These are phyloP conservation scores for Flaveria trinervia DNA, from an alignment of 129 eudicot species.

Conservation along the genomic window DNA sequence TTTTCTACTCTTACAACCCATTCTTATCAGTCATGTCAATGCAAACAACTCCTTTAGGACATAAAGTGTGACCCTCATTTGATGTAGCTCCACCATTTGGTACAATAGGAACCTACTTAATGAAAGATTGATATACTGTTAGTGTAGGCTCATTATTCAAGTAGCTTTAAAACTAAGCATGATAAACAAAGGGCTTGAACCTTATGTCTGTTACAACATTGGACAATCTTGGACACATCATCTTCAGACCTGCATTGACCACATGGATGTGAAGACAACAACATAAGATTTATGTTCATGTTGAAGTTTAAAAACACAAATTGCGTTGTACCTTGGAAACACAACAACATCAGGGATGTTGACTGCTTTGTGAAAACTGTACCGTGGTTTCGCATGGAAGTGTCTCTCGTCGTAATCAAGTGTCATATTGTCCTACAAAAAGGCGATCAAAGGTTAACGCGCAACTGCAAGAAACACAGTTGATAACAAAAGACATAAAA, in stretches of 20 bases:
- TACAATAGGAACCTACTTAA: constrained; percentile 77
- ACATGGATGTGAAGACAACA: background rate
- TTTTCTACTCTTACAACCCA: too few species aligned
- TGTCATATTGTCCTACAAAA: constrained; percentile 68
- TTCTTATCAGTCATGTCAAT: too few species aligned
- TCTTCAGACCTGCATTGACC: constrained; percentile 75
- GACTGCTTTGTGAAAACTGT: constrained; percentile 93
- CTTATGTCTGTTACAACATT: constrained; percentile 74
- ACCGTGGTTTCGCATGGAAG: constrained; percentile 93
- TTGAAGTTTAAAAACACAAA: constrained; percentile 1
- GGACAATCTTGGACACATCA: constrained; percentile 79
- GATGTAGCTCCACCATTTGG: constrained; percentile 99
- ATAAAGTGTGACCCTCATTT: constrained; percentile 91
- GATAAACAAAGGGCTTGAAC: constrained; percentile 36
- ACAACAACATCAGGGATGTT: constrained; percentile 93
- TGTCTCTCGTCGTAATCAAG: constrained; percentile 81
- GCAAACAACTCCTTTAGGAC: constrained; percentile 97
- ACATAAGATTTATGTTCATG: background rate
- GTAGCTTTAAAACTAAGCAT: constrained; percentile 6
- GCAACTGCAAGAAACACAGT: background rate
- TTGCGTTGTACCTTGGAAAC: constrained; percentile 60
- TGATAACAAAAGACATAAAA: background rate
- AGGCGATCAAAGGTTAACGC: background rate
- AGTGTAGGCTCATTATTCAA: background rate
- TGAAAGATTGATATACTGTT: constrained; percentile 9